Percentiles rank a stretch among this genome's conserved stretches.
Evolutionary conservation across 176 grass and related monocot genomes (phyloP).

Genomic region (Eleusine coracana): DNA sequence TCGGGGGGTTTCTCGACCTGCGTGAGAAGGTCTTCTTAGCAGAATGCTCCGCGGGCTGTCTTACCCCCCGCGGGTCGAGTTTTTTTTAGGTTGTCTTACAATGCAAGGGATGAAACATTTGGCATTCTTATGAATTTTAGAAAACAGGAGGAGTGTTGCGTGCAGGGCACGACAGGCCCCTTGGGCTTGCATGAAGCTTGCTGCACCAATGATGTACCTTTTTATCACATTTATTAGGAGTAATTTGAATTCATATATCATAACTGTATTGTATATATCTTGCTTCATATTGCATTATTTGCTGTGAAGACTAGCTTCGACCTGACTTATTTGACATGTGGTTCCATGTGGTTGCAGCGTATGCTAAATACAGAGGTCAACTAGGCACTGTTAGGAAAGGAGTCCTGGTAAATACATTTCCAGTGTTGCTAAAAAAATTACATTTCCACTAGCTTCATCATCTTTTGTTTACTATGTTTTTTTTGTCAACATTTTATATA

Average conservation of each 20-base stretch:
- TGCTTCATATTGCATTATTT: slow-evolving; percentile 9
- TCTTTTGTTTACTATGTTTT: slow-evolving; percentile 3
- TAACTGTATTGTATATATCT: not conserved
- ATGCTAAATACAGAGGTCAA: slow-evolving; percentile 90
- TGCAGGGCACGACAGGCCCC: no score
- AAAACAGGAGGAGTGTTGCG: no score
- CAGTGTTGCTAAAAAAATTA: not conserved
- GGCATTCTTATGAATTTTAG: no score
- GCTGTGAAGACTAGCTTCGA: slow-evolving; percentile 18
- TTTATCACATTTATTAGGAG: not conserved
- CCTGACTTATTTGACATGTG: slow-evolving; percentile 30
- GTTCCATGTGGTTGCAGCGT: slow-evolving; percentile 67
- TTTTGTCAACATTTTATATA: slow-evolving; percentile 15
- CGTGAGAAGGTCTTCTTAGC: no score
- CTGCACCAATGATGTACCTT: not conserved
- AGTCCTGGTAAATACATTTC: slow-evolving; percentile 72
- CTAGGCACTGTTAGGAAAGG: slow-evolving; percentile 98
- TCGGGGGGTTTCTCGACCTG: no score
- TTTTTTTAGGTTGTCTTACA: not conserved
- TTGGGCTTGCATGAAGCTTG: not conserved
- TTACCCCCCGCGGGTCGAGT: no score
- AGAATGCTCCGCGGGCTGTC: no score
- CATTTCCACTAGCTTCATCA: slow-evolving; percentile 31
- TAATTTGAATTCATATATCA: not conserved
- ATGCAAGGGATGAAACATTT: no score